A percentile compares a stretch with the other conserved stretches of the same genome.
Conservation (phyloP, 1,139 yeast species). For the Lodderomyces parapsilosis region DNA sequence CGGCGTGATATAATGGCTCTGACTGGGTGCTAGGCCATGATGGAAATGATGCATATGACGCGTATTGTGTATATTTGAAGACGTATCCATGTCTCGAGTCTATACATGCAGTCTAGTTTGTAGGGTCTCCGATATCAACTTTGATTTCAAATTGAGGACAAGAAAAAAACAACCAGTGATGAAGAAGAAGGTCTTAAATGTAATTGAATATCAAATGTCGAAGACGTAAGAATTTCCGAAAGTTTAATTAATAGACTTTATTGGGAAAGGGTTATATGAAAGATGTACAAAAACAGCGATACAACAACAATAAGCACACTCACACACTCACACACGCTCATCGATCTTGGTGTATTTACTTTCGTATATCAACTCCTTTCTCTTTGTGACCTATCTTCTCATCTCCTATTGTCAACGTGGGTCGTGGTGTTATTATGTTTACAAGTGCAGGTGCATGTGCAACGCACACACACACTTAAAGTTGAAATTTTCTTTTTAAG, state of each 20-base stretch:
- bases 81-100: not conserved
- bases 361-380: not conserved
- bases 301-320: not conserved
- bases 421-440: not conserved
- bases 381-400: too few relatives aligned
- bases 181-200: not conserved
- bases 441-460: too few relatives aligned
- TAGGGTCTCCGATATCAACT: not conserved
- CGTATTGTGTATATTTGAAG: not conserved
- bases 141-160: not conserved
- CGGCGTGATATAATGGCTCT: not conserved
- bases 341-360: not conserved
- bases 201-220: not conserved
- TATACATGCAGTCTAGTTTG: not conserved
- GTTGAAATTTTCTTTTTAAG: too few relatives aligned
- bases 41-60: conserved; percentile 1
- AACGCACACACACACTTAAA: too few relatives aligned
- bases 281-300: not conserved
- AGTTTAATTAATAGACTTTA: not conserved
- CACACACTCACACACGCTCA: not conserved
- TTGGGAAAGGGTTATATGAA: conserved; percentile 1
- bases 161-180: not conserved
- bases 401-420: too few relatives aligned
- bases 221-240: not conserved
- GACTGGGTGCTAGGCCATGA: not conserved